Conservation (phyloP, 164 flowering plant genomes). For the Protea cynaroides region DNA sequence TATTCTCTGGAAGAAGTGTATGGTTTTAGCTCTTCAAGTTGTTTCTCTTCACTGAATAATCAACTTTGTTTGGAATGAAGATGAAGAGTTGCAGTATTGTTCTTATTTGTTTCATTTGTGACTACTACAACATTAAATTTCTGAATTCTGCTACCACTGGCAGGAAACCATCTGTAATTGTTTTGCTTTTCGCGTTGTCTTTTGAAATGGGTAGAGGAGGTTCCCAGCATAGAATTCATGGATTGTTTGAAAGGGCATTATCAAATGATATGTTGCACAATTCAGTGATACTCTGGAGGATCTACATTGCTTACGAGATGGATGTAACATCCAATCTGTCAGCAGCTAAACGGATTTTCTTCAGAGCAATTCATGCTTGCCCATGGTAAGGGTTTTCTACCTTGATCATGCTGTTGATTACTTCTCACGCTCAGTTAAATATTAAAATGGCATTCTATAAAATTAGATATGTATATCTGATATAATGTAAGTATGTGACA, state of each 20-base stretch:
- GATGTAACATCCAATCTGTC: constrained; percentile 42
- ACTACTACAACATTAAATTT: not conserved
- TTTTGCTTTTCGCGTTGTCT: constrained; percentile 59
- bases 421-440: no score
- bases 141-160: not conserved
- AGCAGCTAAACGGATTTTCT: constrained; percentile 73
- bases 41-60: not conserved
- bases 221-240: constrained; percentile 70
- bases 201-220: constrained; percentile 61
- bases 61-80: not conserved
- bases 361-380: constrained; percentile 92
- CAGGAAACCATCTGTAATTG: constrained; percentile 79
- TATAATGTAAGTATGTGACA: no score
- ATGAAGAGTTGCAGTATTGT: no score
- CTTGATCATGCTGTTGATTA: not conserved
- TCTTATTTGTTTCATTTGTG: not conserved
- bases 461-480: no score
- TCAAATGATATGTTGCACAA: constrained; percentile 44
- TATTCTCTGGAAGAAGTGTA: no score
- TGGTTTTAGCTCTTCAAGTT: not conserved
- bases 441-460: no score
- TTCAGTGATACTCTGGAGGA: constrained; percentile 80
- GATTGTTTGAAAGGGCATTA: constrained; percentile 81
- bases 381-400: constrained; percentile 62
- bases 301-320: constrained; percentile 66